Evolutionary conservation across 805 yeast species (phyloP).

Genomic region (Barnettozyma wickerhamii): DNA sequence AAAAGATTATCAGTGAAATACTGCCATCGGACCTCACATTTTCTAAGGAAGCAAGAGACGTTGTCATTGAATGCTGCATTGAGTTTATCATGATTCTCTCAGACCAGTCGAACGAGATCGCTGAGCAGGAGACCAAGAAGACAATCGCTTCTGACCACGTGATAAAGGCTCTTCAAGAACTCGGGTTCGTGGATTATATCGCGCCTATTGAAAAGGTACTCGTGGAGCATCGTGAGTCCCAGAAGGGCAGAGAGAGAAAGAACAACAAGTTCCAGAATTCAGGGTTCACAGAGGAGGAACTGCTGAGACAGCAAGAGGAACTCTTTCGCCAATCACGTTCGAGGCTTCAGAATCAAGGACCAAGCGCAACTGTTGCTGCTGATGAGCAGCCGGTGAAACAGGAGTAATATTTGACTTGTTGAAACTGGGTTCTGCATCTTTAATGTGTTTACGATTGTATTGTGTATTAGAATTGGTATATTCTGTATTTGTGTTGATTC

Average conservation of each 20-base stretch:
- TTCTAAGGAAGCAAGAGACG: slow-evolving; percentile 91
- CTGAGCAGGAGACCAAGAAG: slow-evolving; percentile 92
- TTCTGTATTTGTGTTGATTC: neutral
- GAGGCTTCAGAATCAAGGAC: slow-evolving; percentile 41
- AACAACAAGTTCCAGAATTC: slow-evolving; percentile 91
- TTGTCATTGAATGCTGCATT: slow-evolving; percentile 92
- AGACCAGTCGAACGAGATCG: slow-evolving; percentile 91
- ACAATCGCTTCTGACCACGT: slow-evolving; percentile 97
- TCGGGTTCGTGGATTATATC: slow-evolving; percentile 83
- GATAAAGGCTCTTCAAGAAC: slow-evolving; percentile 76
- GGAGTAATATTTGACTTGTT: slow-evolving; percentile 3
- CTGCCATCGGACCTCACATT: slow-evolving; percentile 84
- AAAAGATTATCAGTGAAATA: slow-evolving; percentile 87
- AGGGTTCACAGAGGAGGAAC: slow-evolving; percentile 89
- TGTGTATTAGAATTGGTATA: neutral
- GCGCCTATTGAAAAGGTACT: slow-evolving; percentile 77
- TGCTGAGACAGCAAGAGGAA: slow-evolving; percentile 88
- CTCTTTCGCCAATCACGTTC: slow-evolving; percentile 76
- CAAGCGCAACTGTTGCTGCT: slow-evolving; percentile 1
- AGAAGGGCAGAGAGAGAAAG: slow-evolving; percentile 85
- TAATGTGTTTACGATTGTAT: slow-evolving; percentile 3
- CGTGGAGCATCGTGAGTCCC: slow-evolving; percentile 81
- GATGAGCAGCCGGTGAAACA: slow-evolving; percentile 9
- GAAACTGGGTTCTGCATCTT: neutral
- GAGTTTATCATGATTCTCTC: slow-evolving; percentile 94